A percentile compares a stretch with the other conserved stretches of the same genome.
phyloP scores from a whole-genome alignment of 2,329 filamentous ascomycete genomes.

The Arthrobotrys musiformis region DNA sequence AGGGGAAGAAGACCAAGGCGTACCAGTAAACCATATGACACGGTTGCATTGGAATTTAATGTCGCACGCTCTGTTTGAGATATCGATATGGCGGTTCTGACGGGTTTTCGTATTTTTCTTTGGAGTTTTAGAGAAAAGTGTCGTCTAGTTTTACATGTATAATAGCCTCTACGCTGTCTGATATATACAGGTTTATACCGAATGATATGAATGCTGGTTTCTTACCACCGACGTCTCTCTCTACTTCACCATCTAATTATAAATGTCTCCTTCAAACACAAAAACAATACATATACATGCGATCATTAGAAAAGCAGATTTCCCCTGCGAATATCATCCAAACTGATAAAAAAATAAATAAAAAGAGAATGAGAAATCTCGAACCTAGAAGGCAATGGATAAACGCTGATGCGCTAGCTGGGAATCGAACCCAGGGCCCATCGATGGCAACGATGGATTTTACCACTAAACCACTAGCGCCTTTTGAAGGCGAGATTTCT shows the following conservation, averaged over 20 bases:
- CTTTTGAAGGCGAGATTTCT: neutral
- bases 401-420: constrained; percentile 28
- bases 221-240: neutral
- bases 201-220: neutral
- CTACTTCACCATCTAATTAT: neutral
- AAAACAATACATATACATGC: no score
- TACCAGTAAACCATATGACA: constrained; percentile 16
- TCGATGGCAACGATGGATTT: constrained; percentile 69
- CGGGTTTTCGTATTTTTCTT: constrained; percentile 8
- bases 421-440: constrained; percentile 67
- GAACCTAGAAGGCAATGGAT: neutral
- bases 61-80: no score
- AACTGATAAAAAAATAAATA: neutral
- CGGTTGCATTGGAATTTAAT: no score
- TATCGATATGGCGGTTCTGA: constrained; percentile 21
- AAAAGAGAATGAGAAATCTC: neutral
- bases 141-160: constrained; percentile 44
- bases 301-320: neutral
- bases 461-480: constrained; percentile 67
- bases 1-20: constrained; percentile 45
- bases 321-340: no score
- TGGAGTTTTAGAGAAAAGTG: constrained; percentile 55
- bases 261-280: no score
- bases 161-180: constrained; percentile 40
- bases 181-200: constrained; percentile 17